Evolutionary conservation across 202 grass and related monocot species (phyloP), one percentile per base, ranked within the genome.

Genomic region (Miscanthus sacchariflorus): DNA sequence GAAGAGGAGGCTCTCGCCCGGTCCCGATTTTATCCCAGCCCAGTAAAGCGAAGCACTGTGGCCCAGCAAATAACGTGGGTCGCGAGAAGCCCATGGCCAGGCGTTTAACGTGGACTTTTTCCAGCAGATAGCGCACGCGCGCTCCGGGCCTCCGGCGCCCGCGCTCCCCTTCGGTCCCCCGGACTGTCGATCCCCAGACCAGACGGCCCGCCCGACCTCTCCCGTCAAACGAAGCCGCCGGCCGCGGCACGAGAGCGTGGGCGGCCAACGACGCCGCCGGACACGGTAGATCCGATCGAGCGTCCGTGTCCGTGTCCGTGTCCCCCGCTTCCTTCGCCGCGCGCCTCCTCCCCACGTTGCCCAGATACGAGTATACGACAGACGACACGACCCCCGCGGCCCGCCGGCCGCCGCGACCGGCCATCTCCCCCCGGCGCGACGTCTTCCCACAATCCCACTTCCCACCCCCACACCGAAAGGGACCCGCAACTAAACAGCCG

Each of bases 361-460:
- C 15, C 48, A 33, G 46, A 6, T 50, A 42, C 8, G n/a, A n/a
- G n/a, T n/a, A 14, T 5, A 52, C 49, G 46, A 48, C 3, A 46
- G 4, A 14, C 74, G 74, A 56, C 74, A 56, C 48, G 74, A 21
- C 27, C 74, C 48, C 74, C 74, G 46, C 46, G 25, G 46, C 74
- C 45, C 74, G 74, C 74, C 73, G 73, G 72, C 72, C 72, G 72
- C 72, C 72, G 72, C 43, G 72, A 6, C 43, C 72, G 14, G 15
- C 50, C 50, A 19, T 19, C 73, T 52, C 14, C 72, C 43, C 72
- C 72, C 72, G 72, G 17, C 52, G 52, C 52, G 21, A 21, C 73
- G 7, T 44, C 44, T 6, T 54, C 17, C 50, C 17, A 54, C 50
- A 21, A 21, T 48, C 5, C 23, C 71, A n/a, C 5, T 2, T 12